phyloP scores from a whole-genome alignment of 768 basidiomycete genomes.

The Dendrothele bispora region DNA sequence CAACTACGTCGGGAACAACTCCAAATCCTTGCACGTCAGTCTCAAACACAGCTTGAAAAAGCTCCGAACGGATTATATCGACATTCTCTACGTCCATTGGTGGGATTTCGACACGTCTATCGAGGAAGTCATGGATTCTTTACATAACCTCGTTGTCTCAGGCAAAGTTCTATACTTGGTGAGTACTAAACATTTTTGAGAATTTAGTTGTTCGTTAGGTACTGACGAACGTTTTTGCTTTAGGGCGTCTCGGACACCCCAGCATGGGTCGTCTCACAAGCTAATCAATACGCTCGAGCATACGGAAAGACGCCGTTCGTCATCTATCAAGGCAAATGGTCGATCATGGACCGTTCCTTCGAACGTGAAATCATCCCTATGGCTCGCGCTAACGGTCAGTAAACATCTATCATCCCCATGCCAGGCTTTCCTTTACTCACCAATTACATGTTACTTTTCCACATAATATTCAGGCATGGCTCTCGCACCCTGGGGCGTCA shows the following conservation, averaged over 20 bases:
- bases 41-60: background rate
- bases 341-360: conserved; percentile 31
- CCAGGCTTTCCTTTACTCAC: background rate
- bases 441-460: background rate
- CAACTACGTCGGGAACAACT: conserved; percentile 1
- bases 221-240: background rate
- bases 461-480: conserved; percentile 27
- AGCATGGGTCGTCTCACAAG: conserved; percentile 36
- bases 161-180: conserved; percentile 47
- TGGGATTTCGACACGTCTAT: conserved; percentile 1
- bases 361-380: conserved; percentile 44
- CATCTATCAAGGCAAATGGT: conserved; percentile 41
- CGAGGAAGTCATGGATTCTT: conserved; percentile 4
- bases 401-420: too few species aligned
- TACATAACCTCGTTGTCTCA: conserved; percentile 37
- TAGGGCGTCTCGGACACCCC: conserved; percentile 27
- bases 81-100: conserved; percentile 1
- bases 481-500: conserved; percentile 42
- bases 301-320: conserved; percentile 41
- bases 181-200: background rate
- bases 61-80: background rate
- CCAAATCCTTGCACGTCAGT: background rate
- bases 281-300: conserved; percentile 18
- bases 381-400: conserved; percentile 20
- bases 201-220: too few species aligned